Percentiles rank a stretch among this genome's conserved stretches.
These are phyloP conservation scores for Striga hermonthica DNA, from an alignment of 305 asterid genomes.

Conservation along the genomic window DNA sequence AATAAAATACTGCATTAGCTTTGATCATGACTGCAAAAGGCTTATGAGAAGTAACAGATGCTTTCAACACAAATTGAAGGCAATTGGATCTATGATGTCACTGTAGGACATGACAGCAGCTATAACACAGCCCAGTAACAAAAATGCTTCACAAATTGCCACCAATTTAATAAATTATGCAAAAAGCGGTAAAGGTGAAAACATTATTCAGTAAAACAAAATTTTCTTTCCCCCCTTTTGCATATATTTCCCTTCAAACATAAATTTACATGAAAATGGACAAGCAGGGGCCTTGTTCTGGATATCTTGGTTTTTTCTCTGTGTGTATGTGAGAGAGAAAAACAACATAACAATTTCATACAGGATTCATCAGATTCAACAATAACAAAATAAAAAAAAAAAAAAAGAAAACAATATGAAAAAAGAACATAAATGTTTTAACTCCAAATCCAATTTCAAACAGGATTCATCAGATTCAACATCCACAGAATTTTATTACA, in stretches of 20 bases:
- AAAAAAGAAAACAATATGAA: no score
- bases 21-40: constrained; percentile 13
- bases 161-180: neutral
- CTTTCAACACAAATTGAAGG: constrained; percentile 13
- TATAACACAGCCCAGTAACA: neutral
- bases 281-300: constrained; percentile 23
- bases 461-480: no score
- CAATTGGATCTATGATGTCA: constrained; percentile 16
- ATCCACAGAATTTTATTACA: no score
- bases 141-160: neutral
- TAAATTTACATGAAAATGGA: constrained; percentile 38
- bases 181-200: constrained; percentile 10
- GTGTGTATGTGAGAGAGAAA: constrained; percentile 25
- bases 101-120: constrained; percentile 18
- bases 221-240: neutral
- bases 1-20: neutral
- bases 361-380: no score
- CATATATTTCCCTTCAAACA: neutral
- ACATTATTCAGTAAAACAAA: constrained; percentile 20
- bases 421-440: no score
- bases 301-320: neutral
- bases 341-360: no score
- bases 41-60: neutral
- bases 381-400: no score
- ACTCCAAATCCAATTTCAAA: no score